Evolutionary conservation across 1,139 yeast genomes (phyloP).

Genomic region (Kodamaea anthophila): DNA sequence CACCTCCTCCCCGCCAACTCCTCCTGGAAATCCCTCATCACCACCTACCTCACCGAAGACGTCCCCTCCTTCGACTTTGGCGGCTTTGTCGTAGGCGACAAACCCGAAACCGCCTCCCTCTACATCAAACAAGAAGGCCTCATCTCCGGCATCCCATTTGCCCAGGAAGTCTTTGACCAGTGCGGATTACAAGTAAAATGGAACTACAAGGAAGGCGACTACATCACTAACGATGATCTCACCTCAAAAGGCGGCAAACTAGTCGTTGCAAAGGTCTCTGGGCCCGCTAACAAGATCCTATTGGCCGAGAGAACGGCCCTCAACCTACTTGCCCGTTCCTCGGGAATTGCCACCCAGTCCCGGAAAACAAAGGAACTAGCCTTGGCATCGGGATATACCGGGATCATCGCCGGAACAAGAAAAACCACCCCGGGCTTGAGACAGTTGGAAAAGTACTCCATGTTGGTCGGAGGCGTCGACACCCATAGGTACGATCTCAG

Average conservation of each 20-base stretch:
- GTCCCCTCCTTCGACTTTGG: conserved; percentile 94
- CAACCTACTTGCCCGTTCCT: conserved; percentile 73
- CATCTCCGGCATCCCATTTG: conserved; percentile 87
- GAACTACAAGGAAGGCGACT: conserved; percentile 65
- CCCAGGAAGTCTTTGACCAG: conserved; percentile 76
- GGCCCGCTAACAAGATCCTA: conserved; percentile 72
- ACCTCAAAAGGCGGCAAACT: conserved; percentile 46
- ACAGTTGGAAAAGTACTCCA: conserved; percentile 81
- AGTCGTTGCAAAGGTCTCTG: conserved; percentile 71
- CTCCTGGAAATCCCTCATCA: conserved; percentile 71
- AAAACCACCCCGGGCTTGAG: conserved; percentile 97
- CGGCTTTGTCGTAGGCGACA: conserved; percentile 87
- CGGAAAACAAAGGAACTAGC: conserved; percentile 55
- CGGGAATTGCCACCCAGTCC: conserved; percentile 88
- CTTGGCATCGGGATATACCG: conserved; percentile 64
- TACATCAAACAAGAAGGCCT: conserved; percentile 78
- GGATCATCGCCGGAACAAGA: conserved; percentile 93
- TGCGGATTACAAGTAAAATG: conserved; percentile 68
- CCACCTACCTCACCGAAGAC: conserved; percentile 76
- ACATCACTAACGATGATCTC: conserved; percentile 39
- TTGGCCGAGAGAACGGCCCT: conserved; percentile 85
- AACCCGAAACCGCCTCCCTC: conserved; percentile 63
- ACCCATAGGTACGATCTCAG: conserved; percentile 88
- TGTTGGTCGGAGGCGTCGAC: conserved; percentile 94
- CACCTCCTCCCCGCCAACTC: conserved; percentile 71